A percentile compares a stretch with the other conserved stretches of the same genome.
These are phyloP conservation scores for Fusarium decemcellulare DNA, from an alignment of 2,329 filamentous ascomycete genomes.

Conservation along the genomic window DNA sequence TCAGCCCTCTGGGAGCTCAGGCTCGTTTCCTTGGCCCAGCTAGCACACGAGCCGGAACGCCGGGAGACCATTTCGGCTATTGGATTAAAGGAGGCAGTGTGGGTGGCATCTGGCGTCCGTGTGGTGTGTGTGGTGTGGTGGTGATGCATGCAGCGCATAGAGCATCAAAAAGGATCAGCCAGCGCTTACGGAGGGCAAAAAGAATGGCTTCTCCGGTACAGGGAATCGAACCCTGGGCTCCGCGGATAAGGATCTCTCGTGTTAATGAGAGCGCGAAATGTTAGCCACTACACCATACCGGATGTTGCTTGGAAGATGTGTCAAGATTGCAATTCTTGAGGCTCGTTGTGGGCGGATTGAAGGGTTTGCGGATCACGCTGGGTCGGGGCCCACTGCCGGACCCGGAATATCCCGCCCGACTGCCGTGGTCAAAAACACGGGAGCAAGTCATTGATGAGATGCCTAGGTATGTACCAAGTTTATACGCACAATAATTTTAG, in stretches of 20 bases:
- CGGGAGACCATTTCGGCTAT: constrained; percentile 22
- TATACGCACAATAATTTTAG: no score
- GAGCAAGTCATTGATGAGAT: no score
- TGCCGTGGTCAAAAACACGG: no score
- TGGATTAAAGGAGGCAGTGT: constrained; percentile 26
- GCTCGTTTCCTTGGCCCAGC: constrained; percentile 20
- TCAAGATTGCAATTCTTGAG: not conserved
- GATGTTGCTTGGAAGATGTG: constrained; percentile 18
- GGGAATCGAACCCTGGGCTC: constrained; percentile 8
- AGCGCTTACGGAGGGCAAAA: constrained; percentile 3
- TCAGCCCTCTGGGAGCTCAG: not conserved
- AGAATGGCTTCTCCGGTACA: not conserved
- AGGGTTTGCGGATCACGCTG: not conserved
- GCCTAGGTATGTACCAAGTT: no score
- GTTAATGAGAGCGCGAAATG: constrained; percentile 51
- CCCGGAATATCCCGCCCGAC: not conserved
- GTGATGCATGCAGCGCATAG: constrained; percentile 16
- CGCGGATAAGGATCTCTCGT: not conserved
- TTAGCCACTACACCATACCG: constrained; percentile 54
- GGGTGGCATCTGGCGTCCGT: constrained; percentile 19
- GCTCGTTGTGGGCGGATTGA: not conserved
- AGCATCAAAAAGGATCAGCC: not conserved
- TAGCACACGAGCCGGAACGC: constrained; percentile 28
- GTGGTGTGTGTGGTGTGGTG: constrained; percentile 20
- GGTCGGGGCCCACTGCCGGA: not conserved